These are phyloP conservation scores for Cenococcum geophilum DNA, from an alignment of 495 filamentous ascomycete genomes.

Conservation along the genomic window DNA sequence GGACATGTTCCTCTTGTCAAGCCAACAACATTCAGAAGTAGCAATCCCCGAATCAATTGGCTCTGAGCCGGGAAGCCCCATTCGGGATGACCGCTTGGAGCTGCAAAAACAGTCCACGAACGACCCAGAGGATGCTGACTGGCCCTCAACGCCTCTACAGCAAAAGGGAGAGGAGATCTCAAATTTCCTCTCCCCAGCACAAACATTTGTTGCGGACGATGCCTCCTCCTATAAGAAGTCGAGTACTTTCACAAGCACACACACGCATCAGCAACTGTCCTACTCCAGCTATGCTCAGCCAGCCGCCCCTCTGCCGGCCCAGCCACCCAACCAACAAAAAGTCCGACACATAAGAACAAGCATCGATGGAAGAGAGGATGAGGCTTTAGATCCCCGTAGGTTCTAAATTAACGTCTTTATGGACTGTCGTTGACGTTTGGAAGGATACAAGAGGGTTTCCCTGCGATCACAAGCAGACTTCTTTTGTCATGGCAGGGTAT, in stretches of 20 bases:
- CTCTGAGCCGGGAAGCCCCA: too few species aligned
- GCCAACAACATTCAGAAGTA: background rate
- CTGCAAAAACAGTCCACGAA: background rate
- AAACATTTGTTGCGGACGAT: constrained; percentile 36
- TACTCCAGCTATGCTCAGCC: background rate
- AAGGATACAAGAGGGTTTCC: constrained; percentile 14
- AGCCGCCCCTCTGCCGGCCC: background rate
- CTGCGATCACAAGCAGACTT: background rate
- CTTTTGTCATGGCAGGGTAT: constrained; percentile 15
- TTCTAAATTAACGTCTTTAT: background rate
- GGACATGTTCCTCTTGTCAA: constrained; percentile 11
- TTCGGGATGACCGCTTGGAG: background rate
- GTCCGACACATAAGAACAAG: constrained; percentile 7
- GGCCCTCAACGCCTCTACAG: background rate
- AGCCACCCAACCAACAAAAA: background rate
- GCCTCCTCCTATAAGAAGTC: constrained; percentile 33
- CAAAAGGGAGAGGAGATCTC: constrained; percentile 38
- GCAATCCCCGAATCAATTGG: background rate
- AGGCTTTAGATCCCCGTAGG: constrained; percentile 10
- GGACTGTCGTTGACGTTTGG: constrained; percentile 4
- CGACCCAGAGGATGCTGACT: background rate
- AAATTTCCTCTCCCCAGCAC: constrained; percentile 52
- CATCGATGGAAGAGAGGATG: background rate
- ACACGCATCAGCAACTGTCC: background rate
- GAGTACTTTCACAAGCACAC: constrained; percentile 20